Percentiles rank a stretch among this genome's conserved stretches.
Evolutionary conservation across 352 stramenopile genomes (phyloP).

Genomic region (Globisporangium orthogonon): DNA sequence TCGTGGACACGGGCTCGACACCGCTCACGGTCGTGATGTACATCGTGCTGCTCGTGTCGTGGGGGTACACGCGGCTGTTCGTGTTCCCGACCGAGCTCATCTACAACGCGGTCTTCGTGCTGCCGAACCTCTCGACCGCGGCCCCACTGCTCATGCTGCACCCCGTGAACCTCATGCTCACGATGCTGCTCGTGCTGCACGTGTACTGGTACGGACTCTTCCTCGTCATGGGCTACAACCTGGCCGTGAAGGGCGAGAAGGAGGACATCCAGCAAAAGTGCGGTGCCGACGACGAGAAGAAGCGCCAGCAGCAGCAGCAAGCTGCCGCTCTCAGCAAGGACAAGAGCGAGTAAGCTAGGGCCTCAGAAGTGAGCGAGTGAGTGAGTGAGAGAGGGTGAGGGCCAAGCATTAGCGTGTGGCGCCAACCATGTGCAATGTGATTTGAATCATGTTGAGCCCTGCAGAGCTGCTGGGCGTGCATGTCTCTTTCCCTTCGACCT

Average conservation of each 20-base stretch:
- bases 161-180: constrained; percentile 28
- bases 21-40: constrained; percentile 28
- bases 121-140: constrained; percentile 24
- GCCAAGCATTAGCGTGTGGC: too few relatives aligned
- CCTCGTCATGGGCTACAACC: constrained; percentile 40
- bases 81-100: constrained; percentile 33
- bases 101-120: constrained; percentile 21
- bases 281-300: constrained; percentile 6
- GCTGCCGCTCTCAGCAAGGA: constrained; percentile 2
- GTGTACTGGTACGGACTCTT: constrained; percentile 39
- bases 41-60: constrained; percentile 24
- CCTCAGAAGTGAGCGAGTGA: too few relatives aligned
- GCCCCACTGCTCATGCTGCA: constrained; percentile 23
- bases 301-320: neutral
- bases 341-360: constrained; percentile 7
- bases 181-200: constrained; percentile 32
- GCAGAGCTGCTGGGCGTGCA: too few relatives aligned
- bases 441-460: too few relatives aligned
- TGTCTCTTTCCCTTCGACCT: too few relatives aligned
- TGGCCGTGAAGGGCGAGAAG: constrained; percentile 29
- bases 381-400: too few relatives aligned
- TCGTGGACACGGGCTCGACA: constrained; percentile 48
- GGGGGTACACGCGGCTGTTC: constrained; percentile 30
- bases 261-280: constrained; percentile 40
- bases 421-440: too few relatives aligned